A percentile compares a stretch with the other conserved stretches of the same genome.
Conservation (phyloP, 2,329 filamentous ascomycete genomes). For the Drechslera avenae region DNA sequence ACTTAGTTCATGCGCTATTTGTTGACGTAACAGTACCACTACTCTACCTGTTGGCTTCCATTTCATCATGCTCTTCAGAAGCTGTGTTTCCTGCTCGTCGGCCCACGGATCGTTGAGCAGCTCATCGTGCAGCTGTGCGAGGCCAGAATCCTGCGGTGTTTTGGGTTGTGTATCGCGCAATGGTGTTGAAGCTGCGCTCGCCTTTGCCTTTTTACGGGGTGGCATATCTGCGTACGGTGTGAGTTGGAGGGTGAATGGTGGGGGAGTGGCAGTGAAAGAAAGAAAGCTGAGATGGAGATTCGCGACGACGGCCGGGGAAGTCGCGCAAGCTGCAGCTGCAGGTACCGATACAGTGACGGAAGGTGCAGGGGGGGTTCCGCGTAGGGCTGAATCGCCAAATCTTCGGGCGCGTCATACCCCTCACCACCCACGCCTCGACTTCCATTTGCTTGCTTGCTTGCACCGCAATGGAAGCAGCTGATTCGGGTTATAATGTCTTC, state of each 20-base stretch:
- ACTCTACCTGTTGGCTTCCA: conserved; percentile 96
- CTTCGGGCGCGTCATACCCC: conserved; percentile 41
- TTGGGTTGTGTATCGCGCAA: conserved; percentile 48
- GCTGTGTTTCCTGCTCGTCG: conserved; percentile 88
- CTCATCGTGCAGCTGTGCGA: conserved; percentile 61
- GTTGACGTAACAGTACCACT: neutral
- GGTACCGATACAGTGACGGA: conserved; percentile 9
- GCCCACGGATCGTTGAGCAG: conserved; percentile 80
- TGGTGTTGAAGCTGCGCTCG: conserved; percentile 63
- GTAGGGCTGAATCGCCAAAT: conserved; percentile 35
- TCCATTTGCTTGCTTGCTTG: no score
- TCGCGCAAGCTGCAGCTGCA: conserved; percentile 15
- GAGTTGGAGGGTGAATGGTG: conserved; percentile 1
- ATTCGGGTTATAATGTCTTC: conserved; percentile 62
- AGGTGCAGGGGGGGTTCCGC: conserved; percentile 25
- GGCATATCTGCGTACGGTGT: conserved; percentile 59
- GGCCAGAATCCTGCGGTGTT: conserved; percentile 45
- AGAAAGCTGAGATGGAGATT: no score
- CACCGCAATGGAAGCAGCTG: conserved; percentile 45
- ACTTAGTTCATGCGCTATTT: rapidly evolving
- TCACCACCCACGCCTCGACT: conserved; percentile 10
- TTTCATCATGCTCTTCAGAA: conserved; percentile 89
- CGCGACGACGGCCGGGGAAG: no score
- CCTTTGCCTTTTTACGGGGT: conserved; percentile 70
- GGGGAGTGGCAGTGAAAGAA: conserved; percentile 1